Evolutionary conservation across 495 filamentous ascomycete genomes (phyloP), one percentile per base, ranked within the genome.

Genomic region (Annulohypoxylon maeteangense): DNA sequence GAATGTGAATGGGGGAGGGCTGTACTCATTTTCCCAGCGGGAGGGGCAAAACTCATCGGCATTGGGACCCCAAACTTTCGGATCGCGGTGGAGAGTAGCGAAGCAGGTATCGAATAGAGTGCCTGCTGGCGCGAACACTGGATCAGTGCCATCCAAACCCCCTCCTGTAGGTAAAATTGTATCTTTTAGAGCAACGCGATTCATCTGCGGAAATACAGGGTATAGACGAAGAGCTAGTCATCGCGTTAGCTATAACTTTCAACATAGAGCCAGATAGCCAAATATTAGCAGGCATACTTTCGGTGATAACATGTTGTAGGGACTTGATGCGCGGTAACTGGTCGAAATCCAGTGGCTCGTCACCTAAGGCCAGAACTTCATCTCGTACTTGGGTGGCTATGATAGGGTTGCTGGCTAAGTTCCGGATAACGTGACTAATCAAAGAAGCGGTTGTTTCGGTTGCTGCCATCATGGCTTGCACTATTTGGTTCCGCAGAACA

Each of bases 21-120:
- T 59, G 59, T 48, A 48, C 11, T 79, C 85, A n/a, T 68, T 68
- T 1, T 79, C 74, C 90, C 90, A 92, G 32, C 90, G 81, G 67
- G 91, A 88, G 0, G 89, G 89, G 2, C 84, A 79, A 78, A 90
- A 91, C 8, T 72, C 60, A 1, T 78, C 67, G 0, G 81, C 81
- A 51, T 86, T 81, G 5, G 72, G 50, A 0, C 84, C 85, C 14
- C 68, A 87, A 10, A 86, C 44, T 10, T 83, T 81, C 12, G 66
- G 71, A 1, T 80, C 75, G 2, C 81, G 77, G 40, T 89, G 87
- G 77, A 89, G 76, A 4, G 74, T 76, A 50, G 80, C 79, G 25
- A 79, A 65, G 7, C 58, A 64, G 34, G 77, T 85, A 10, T 72
- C 69, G 0, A 86, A 76, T 11, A 67, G 60, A 8, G 70, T 47